phyloP scores from a whole-genome alignment of 2,329 filamentous ascomycete genomes.

The Colletotrichum scovillei region DNA sequence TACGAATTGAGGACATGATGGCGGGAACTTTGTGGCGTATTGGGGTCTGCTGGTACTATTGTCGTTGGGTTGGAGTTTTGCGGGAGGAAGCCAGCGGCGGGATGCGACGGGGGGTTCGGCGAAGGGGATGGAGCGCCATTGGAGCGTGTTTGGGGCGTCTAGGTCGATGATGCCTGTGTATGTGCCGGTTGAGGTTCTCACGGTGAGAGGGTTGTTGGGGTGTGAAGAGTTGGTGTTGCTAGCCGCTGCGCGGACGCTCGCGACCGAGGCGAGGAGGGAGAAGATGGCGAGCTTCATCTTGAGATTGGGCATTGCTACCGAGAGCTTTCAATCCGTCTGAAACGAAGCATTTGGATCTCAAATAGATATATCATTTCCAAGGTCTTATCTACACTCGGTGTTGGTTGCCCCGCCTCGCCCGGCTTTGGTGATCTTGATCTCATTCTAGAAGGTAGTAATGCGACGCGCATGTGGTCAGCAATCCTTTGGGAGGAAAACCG shows the following conservation, averaged over 20 bases:
- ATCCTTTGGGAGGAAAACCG: not conserved
- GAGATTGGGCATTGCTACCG: not conserved
- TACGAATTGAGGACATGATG: slow-evolving; percentile 49
- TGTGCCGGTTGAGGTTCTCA: slow-evolving; percentile 44
- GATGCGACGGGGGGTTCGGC: slow-evolving; percentile 47
- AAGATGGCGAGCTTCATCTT: slow-evolving; percentile 10
- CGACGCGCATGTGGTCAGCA: slow-evolving; percentile 19
- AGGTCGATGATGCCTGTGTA: slow-evolving; percentile 48
- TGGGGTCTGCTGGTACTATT: slow-evolving; percentile 35
- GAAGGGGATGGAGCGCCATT: slow-evolving; percentile 52
- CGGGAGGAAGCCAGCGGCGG: slow-evolving; percentile 44
- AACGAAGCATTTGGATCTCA: not conserved
- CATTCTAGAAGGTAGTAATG: slow-evolving; percentile 19
- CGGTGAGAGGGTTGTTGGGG: slow-evolving; percentile 38
- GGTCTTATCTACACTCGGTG: no score
- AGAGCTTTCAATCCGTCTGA: not conserved
- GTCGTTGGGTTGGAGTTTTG: slow-evolving; percentile 39
- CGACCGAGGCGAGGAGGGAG: not conserved
- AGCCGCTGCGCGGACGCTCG: not conserved
- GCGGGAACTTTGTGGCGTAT: slow-evolving; percentile 42
- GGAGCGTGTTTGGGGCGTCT: slow-evolving; percentile 45
- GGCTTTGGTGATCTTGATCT: not conserved
- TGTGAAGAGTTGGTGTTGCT: not conserved
- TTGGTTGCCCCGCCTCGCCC: not conserved
- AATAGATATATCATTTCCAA: slow-evolving; percentile 2